phyloP scores from a whole-genome alignment of 2,329 filamentous ascomycete species.

The Microsporum ferrugineum region DNA sequence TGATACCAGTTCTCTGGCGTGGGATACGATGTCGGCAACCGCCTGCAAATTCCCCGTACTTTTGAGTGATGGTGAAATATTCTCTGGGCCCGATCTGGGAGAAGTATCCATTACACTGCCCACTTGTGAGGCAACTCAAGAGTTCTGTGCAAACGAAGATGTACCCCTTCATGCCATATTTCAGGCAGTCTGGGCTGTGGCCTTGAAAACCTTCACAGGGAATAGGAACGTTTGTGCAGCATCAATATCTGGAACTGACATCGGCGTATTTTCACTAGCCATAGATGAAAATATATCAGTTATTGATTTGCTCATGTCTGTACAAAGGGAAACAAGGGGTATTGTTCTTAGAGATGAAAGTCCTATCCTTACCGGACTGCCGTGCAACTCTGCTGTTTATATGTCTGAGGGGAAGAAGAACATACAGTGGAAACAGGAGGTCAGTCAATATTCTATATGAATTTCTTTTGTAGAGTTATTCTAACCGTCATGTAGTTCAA shows the following conservation, averaged over 20 bases:
- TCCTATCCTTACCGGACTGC: not conserved
- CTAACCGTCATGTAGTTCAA: not conserved
- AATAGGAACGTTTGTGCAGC: not conserved
- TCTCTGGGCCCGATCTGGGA: not conserved
- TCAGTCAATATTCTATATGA: not conserved
- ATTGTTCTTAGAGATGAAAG: not conserved
- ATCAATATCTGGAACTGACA: not conserved
- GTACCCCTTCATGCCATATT: not conserved
- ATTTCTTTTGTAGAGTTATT: not conserved
- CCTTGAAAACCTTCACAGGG: not conserved
- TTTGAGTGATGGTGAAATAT: not conserved
- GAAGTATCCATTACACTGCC: not conserved
- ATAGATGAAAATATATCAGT: not conserved
- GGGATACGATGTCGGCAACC: not conserved
- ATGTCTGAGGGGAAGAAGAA: not conserved
- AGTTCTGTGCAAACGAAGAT: not conserved
- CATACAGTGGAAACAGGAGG: not conserved
- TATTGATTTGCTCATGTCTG: not conserved
- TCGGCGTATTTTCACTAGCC: not conserved
- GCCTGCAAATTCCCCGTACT: not conserved
- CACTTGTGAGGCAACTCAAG: not conserved
- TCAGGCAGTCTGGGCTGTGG: not conserved
- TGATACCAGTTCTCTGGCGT: not conserved
- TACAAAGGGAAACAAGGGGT: not conserved
- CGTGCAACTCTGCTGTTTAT: not conserved